phyloP scores from a whole-genome alignment of 2,329 filamentous ascomycete genomes.

The Colletotrichum sublineola region DNA sequence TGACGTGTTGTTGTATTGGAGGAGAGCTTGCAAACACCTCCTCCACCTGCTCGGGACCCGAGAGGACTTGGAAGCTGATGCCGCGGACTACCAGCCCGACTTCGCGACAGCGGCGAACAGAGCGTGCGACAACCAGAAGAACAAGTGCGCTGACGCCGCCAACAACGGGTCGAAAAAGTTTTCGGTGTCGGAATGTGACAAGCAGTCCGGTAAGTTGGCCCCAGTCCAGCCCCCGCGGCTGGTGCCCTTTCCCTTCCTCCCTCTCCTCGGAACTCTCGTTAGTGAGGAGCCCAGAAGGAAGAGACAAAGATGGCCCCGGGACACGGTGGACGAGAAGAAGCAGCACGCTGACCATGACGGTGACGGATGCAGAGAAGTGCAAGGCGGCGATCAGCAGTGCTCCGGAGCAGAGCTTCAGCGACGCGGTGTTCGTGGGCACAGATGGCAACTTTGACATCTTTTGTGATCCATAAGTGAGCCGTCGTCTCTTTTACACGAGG shows the following conservation, averaged over 20 bases:
- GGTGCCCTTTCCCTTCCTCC: too few species aligned
- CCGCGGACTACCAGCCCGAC: conserved; percentile 51
- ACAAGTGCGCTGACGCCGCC: conserved; percentile 58
- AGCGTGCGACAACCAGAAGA: conserved; percentile 64
- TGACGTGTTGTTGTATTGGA: neutral
- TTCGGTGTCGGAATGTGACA: conserved; percentile 59
- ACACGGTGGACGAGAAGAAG: neutral
- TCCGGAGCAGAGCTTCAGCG: conserved; percentile 44
- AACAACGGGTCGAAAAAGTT: conserved; percentile 54
- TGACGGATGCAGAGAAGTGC: conserved; percentile 53
- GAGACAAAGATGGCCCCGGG: neutral
- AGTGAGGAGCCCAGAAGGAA: neutral
- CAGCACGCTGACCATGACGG: neutral
- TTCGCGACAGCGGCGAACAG: conserved; percentile 58
- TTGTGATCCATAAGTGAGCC: conserved; percentile 54
- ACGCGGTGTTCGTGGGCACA: conserved; percentile 54
- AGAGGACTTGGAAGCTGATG: conserved; percentile 25
- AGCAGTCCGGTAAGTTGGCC: conserved; percentile 57
- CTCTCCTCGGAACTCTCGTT: neutral
- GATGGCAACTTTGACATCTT: conserved; percentile 61
- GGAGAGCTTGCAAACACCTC: neutral
- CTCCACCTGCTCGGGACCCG: neutral
- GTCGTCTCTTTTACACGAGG: neutral
- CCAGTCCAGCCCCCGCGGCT: neutral
- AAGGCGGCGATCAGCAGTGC: conserved; percentile 50